Evolutionary conservation across 768 basidiomycete genomes (phyloP).

Genomic region (Phaeolepiota aurea): DNA sequence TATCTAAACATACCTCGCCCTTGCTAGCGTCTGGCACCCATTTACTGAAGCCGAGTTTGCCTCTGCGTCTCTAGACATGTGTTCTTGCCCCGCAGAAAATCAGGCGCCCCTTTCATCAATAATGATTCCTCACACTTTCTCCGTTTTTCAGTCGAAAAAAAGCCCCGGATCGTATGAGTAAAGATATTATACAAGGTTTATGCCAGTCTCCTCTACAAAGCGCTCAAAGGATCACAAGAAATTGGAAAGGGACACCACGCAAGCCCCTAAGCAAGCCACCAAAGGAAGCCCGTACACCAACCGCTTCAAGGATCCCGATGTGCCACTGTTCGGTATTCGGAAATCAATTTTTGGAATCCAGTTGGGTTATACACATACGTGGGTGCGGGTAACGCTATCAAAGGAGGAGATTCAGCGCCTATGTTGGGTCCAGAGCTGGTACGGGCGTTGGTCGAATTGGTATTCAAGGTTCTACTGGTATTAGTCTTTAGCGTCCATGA

Average conservation of each 20-base stretch:
- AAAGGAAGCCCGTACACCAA: background rate
- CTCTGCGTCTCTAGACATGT: no score
- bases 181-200: no score
- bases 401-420: background rate
- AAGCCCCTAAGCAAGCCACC: background rate
- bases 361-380: background rate
- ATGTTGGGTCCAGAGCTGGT: background rate
- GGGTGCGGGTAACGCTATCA: background rate
- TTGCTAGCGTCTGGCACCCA: no score
- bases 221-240: no score
- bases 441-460: background rate
- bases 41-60: no score
- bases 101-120: no score
- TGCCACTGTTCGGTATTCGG: background rate
- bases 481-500: constrained; percentile 46
- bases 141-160: no score
- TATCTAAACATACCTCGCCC: constrained; percentile 13
- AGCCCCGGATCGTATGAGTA: no score
- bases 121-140: no score
- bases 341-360: background rate
- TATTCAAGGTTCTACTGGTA: background rate
- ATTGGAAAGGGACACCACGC: background rate
- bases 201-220: no score
- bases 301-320: background rate
- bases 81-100: no score